Conservation (phyloP, 495 filamentous ascomycete species). For the Lasiosphaeria miniovina region DNA sequence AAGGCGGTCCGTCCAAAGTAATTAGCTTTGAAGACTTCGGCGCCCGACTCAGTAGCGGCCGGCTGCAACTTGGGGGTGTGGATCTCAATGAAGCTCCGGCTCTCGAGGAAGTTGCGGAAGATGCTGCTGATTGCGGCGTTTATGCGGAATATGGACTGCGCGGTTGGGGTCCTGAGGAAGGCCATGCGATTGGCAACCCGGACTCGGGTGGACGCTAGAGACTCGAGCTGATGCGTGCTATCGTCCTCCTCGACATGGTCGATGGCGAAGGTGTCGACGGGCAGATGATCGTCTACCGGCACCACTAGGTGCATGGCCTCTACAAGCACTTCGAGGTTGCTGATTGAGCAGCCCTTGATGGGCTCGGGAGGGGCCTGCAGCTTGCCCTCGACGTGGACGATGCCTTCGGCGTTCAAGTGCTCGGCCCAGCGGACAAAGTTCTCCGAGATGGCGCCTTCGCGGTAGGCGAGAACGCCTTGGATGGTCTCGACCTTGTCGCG, state of each 20-base stretch:
- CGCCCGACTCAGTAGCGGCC: conserved; percentile 87
- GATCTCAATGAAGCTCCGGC: conserved; percentile 82
- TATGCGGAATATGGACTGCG: conserved; percentile 86
- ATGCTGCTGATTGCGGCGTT: conserved; percentile 68
- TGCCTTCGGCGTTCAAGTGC: conserved; percentile 72
- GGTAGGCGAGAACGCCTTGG: conserved; percentile 68
- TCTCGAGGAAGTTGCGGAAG: conserved; percentile 74
- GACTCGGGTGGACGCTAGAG: conserved; percentile 38
- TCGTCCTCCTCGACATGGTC: conserved; percentile 39
- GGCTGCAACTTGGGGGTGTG: conserved; percentile 90
- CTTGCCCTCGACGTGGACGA: conserved; percentile 73
- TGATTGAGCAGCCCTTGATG: conserved; percentile 74
- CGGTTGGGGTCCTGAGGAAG: conserved; percentile 78
- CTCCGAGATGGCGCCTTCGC: conserved; percentile 55
- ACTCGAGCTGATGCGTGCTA: conserved; percentile 42
- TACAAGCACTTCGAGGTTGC: conserved; percentile 75
- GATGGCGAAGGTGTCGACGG: conserved; percentile 61
- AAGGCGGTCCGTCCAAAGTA: conserved; percentile 90
- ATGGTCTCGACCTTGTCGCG: conserved; percentile 77
- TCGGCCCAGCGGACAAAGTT: conserved; percentile 91
- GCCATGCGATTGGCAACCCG: conserved; percentile 79
- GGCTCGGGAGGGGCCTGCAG: conserved; percentile 71
- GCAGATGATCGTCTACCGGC: conserved; percentile 61
- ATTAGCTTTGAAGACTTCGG: conserved; percentile 88
- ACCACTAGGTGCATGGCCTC: conserved; percentile 68